phyloP scores from a whole-genome alignment of 1,139 yeast species.

The Yamadazyma dushanensis region DNA sequence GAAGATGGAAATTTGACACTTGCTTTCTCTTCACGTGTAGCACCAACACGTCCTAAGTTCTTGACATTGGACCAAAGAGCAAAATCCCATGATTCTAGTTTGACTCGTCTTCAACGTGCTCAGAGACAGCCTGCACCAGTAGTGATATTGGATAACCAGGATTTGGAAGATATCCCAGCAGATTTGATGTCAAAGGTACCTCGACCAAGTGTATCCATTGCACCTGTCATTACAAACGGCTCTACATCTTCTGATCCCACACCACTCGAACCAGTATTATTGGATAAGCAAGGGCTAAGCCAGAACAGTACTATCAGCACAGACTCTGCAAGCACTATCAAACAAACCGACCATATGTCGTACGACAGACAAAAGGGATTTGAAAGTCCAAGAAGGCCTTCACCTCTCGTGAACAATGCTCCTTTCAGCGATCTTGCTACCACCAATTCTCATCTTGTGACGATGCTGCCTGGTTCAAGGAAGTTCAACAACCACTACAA shows the following conservation, averaged over 20 bases:
- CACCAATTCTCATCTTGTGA: constrained; percentile 13
- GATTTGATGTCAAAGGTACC: constrained; percentile 32
- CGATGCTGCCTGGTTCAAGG: neutral
- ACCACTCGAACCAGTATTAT: constrained; percentile 3
- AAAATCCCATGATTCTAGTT: constrained; percentile 46
- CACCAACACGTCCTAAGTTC: constrained; percentile 38
- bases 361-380: neutral
- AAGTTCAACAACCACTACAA: constrained; percentile 47
- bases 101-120: constrained; percentile 19
- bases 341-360: neutral
- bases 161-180: constrained; percentile 46
- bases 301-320: neutral
- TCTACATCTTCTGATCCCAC: constrained; percentile 7
- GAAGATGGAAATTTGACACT: constrained; percentile 54
- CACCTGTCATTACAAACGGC: constrained; percentile 4
- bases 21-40: constrained; percentile 48
- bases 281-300: neutral
- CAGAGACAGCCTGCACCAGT: constrained; percentile 6
- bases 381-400: constrained; percentile 12
- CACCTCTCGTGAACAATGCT: constrained; percentile 17
- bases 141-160: constrained; percentile 26
- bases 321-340: neutral
- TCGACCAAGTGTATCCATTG: constrained; percentile 22
- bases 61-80: constrained; percentile 37
- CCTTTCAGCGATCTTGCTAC: constrained; percentile 15